These are phyloP conservation scores for Pichia sp. DNA, from an alignment of 1,139 yeast species.

Conservation along the genomic window DNA sequence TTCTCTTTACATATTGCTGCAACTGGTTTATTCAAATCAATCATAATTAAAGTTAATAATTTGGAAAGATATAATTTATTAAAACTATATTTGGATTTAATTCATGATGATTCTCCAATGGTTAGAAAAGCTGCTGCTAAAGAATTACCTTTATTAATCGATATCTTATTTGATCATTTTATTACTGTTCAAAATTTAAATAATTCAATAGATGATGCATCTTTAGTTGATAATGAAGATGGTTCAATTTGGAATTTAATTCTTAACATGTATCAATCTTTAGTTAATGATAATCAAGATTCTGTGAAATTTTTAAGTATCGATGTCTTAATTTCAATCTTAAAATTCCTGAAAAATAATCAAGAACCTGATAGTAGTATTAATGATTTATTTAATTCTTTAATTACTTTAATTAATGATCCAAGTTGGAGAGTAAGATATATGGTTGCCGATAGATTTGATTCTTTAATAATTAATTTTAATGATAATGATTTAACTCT, in stretches of 20 bases:
- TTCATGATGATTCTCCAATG: slow-evolving; percentile 95
- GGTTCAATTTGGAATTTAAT: slow-evolving; percentile 60
- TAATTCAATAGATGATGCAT: too few relatives aligned
- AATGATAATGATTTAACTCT: slow-evolving; percentile 46
- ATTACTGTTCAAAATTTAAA: too few relatives aligned
- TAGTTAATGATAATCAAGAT: slow-evolving; percentile 87
- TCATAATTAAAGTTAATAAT: slow-evolving; percentile 55
- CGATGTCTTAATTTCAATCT: slow-evolving; percentile 72
- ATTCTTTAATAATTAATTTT: slow-evolving; percentile 64
- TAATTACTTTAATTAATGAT: slow-evolving; percentile 70
- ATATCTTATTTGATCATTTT: slow-evolving; percentile 40
- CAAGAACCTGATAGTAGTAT: slow-evolving; percentile 55
- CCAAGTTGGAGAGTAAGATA: slow-evolving; percentile 98
- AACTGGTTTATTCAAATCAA: slow-evolving; percentile 78
- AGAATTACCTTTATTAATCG: slow-evolving; percentile 67
- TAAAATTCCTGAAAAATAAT: slow-evolving; percentile 53
- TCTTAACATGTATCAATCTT: slow-evolving; percentile 72
- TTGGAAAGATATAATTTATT: slow-evolving; percentile 54
- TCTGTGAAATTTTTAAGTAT: slow-evolving; percentile 88
- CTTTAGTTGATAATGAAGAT: slow-evolving; percentile 25
- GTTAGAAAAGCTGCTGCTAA: slow-evolving; percentile 93
- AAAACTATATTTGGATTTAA: slow-evolving; percentile 60
- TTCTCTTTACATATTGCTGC: slow-evolving; percentile 89
- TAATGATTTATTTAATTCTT: slow-evolving; percentile 52
- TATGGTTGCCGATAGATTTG: slow-evolving; percentile 92